phyloP scores from a whole-genome alignment of 2,329 filamentous ascomycete genomes.

The Ascochyta pisi region DNA sequence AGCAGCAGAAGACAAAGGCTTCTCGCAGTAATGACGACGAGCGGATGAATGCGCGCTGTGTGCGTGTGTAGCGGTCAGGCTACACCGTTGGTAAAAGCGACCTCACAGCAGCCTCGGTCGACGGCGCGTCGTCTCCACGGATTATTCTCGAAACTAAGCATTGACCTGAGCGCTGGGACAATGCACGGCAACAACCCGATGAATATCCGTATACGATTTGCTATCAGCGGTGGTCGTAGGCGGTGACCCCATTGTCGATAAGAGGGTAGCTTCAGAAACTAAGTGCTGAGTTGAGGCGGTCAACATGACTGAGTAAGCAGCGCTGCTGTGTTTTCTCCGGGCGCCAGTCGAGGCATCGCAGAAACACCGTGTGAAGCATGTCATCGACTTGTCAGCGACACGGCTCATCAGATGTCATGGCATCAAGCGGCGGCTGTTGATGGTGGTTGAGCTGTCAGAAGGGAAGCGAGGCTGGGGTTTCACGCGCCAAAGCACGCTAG shows the following conservation, averaged over 20 bases:
- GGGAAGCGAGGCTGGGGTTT: slow-evolving; percentile 8
- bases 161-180: slow-evolving; percentile 5
- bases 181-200: not conserved
- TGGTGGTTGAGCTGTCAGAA: slow-evolving; percentile 13
- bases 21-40: not conserved
- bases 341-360: not conserved
- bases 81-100: not conserved
- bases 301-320: not conserved
- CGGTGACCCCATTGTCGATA: not conserved
- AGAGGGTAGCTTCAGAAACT: not conserved
- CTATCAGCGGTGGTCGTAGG: not conserved
- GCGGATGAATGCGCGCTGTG: not conserved
- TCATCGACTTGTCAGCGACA: slow-evolving; percentile 18
- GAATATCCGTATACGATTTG: not conserved
- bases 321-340: not conserved
- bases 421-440: slow-evolving; percentile 14
- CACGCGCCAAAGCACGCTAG: slow-evolving; percentile 8
- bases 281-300: not conserved
- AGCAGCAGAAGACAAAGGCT: not conserved
- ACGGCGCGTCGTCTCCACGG: slow-evolving; percentile 1
- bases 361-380: slow-evolving; percentile 11
- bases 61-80: slow-evolving; percentile 2
- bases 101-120: not conserved
- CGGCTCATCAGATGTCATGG: slow-evolving; percentile 18
- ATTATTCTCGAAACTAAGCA: slow-evolving; percentile 2